phyloP scores from a whole-genome alignment of 1,284 basidiomycete species.

The Butyriboletus appendiculatus region DNA sequence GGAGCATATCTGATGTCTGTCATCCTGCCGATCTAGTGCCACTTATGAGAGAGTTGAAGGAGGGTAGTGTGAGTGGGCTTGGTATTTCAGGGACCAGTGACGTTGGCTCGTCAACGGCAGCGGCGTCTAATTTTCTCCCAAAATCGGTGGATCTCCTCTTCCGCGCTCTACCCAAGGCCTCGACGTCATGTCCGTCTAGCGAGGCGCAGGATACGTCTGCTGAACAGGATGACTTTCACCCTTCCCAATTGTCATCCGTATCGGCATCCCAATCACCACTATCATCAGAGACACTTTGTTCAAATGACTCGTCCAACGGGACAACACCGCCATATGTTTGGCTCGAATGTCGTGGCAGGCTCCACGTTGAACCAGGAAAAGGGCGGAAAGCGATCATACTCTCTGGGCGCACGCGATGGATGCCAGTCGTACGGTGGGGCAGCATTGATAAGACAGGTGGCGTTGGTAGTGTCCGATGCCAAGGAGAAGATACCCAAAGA shows the following conservation, averaged over 20 bases:
- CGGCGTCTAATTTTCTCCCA: conserved; percentile 10
- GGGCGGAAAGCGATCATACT: conserved; percentile 88
- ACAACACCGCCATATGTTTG: conserved; percentile 66
- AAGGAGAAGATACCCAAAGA: background rate
- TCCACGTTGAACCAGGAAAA: conserved; percentile 88
- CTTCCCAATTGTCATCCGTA: background rate
- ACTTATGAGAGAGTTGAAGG: conserved; percentile 91
- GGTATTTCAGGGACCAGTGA: conserved; percentile 16
- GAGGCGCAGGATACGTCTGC: background rate
- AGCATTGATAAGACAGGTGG: conserved; percentile 52
- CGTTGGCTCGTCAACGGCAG: conserved; percentile 6
- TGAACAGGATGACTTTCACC: background rate
- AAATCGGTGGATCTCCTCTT: conserved; percentile 75
- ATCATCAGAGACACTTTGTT: background rate
- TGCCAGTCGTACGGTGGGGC: conserved; percentile 67
- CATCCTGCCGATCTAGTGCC: conserved; percentile 91
- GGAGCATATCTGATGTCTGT: conserved; percentile 75
- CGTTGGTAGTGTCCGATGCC: conserved; percentile 25
- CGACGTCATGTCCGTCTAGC: background rate
- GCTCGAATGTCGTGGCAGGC: conserved; percentile 83
- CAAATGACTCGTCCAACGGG: background rate
- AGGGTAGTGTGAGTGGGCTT: conserved; percentile 51
- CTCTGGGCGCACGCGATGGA: conserved; percentile 68
- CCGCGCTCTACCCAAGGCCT: conserved; percentile 62
- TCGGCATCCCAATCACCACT: conserved; percentile 3